Evolutionary conservation across 2,329 filamentous ascomycete species (phyloP).

Genomic region (Stemphylium beticola): DNA sequence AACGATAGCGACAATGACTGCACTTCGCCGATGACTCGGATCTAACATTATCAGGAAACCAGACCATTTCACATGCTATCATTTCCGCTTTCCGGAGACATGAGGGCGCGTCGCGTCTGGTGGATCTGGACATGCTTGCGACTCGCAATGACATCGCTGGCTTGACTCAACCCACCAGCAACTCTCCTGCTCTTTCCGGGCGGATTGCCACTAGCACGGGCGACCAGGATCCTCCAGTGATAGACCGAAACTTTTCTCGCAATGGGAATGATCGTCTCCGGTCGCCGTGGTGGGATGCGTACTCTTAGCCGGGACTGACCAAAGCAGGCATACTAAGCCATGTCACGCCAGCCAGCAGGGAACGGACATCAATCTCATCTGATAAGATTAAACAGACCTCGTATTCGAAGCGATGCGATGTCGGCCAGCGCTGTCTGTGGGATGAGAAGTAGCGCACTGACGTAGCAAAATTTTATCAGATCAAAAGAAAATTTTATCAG

Average conservation of each 20-base stretch:
- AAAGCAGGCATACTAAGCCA: constrained; percentile 18
- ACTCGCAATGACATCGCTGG: constrained; percentile 14
- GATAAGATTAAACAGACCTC: constrained; percentile 30
- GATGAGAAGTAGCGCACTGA: constrained; percentile 1
- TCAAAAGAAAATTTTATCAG: constrained; percentile 28
- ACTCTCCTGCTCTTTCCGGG: constrained; percentile 22
- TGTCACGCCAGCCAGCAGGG: constrained; percentile 6
- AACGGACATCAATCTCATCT: constrained; percentile 30
- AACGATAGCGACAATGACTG: constrained; percentile 7
- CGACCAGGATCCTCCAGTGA: constrained; percentile 12
- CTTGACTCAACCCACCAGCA: constrained; percentile 10
- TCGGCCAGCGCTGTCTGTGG: constrained; percentile 18
- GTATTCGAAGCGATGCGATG: constrained; percentile 11
- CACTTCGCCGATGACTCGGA: constrained; percentile 45
- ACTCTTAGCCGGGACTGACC: constrained; percentile 13
- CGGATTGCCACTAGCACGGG: constrained; percentile 18
- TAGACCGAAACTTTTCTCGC: constrained; percentile 18
- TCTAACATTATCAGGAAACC: constrained; percentile 28
- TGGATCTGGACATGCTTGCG: constrained; percentile 4
- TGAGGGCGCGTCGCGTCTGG: constrained; percentile 8
- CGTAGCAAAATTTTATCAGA: constrained; percentile 29
- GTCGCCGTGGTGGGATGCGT: constrained; percentile 9
- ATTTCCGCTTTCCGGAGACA: constrained; percentile 8
- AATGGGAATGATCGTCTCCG: constrained; percentile 22
- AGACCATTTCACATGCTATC: constrained; percentile 12